A percentile compares a stretch with the other conserved stretches of the same genome.
Evolutionary conservation across 805 yeast genomes (phyloP).

Genomic region (Osmozyma mogii): DNA sequence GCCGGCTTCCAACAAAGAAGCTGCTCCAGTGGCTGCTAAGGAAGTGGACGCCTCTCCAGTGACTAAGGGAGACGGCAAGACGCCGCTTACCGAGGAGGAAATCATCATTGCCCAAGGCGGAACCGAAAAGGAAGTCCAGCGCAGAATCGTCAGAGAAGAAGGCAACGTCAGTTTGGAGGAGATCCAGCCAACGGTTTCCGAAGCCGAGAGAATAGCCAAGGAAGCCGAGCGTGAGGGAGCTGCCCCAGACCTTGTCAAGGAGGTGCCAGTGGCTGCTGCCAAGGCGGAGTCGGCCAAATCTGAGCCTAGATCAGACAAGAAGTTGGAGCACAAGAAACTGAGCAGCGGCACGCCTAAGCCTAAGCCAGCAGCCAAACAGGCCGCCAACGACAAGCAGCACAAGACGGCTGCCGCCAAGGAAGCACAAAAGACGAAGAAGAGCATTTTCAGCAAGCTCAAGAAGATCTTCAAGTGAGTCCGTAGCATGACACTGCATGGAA

Average conservation of each 20-base stretch:
- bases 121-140: constrained; percentile 21
- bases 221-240: constrained; percentile 17
- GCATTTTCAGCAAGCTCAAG: constrained; percentile 35
- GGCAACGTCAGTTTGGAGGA: constrained; percentile 34
- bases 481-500: too few species aligned
- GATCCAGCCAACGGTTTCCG: constrained; percentile 33
- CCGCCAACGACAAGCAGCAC: too few species aligned
- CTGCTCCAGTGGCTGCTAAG: constrained; percentile 5
- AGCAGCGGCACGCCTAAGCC: too few species aligned
- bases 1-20: neutral
- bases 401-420: constrained; percentile 7
- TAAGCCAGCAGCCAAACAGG: too few species aligned
- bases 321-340: too few species aligned
- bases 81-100: constrained; percentile 23
- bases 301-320: too few species aligned
- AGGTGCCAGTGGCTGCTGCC: constrained; percentile 1
- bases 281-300: constrained; percentile 6
- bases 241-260: constrained; percentile 4
- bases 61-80: constrained; percentile 4
- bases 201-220: constrained; percentile 27
- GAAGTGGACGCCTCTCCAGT: constrained; percentile 14
- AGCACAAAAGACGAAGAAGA: constrained; percentile 28
- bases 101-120: constrained; percentile 35
- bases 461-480: constrained; percentile 23
- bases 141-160: constrained; percentile 26